phyloP scores from a whole-genome alignment of 1,284 basidiomycete species.

The Gymnopus androsaceus region DNA sequence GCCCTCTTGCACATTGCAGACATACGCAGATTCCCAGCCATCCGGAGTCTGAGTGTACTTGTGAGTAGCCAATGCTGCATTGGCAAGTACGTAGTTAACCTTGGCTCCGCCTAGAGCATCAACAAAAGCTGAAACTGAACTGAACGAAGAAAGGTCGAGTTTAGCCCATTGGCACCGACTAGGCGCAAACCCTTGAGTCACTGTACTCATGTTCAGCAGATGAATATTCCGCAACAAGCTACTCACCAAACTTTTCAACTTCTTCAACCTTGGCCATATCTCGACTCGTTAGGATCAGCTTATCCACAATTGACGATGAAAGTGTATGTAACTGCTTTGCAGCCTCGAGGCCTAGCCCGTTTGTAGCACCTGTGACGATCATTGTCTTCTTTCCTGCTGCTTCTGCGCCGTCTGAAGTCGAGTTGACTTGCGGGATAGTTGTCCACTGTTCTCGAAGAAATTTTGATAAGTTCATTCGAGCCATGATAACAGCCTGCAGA shows the following conservation, averaged over 20 bases:
- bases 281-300: slow-evolving; percentile 31
- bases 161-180: slow-evolving; percentile 34
- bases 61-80: slow-evolving; percentile 32
- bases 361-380: slow-evolving; percentile 35
- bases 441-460: not conserved
- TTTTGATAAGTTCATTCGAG: not conserved
- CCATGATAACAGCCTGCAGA: no score
- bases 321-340: slow-evolving; percentile 34
- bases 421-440: not conserved
- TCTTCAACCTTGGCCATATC: slow-evolving; percentile 25
- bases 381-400: slow-evolving; percentile 29
- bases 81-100: slow-evolving; percentile 43
- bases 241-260: slow-evolving; percentile 22
- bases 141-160: slow-evolving; percentile 39
- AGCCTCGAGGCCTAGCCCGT: slow-evolving; percentile 35
- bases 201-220: not conserved
- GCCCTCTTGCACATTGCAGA: not conserved
- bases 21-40: slow-evolving; percentile 41
- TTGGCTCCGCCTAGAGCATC: slow-evolving; percentile 35
- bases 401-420: not conserved
- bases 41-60: slow-evolving; percentile 31
- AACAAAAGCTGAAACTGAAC: slow-evolving; percentile 39
- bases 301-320: slow-evolving; percentile 31
- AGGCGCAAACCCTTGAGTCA: slow-evolving; percentile 34
- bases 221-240: not conserved